Evolutionary conservation across 805 yeast species (phyloP).

Genomic region (Ogataea wickerhamii): DNA sequence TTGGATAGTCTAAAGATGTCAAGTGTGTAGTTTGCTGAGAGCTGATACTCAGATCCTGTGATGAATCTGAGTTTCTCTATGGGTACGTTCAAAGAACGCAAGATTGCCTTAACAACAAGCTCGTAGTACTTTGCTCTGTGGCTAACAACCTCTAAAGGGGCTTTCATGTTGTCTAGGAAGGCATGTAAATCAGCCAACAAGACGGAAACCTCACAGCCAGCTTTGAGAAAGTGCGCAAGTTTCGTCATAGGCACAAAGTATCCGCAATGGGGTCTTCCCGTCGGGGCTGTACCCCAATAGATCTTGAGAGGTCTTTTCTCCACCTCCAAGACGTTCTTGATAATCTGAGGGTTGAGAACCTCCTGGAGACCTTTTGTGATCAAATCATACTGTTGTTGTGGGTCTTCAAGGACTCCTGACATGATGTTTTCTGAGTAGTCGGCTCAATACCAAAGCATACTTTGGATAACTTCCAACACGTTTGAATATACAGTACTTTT

Average conservation of each 20-base stretch:
- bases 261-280: constrained; percentile 98
- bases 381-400: constrained; percentile 63
- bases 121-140: constrained; percentile 91
- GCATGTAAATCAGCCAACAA: constrained; percentile 95
- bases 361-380: constrained; percentile 90
- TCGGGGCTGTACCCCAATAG: constrained; percentile 99
- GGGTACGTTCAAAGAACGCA: constrained; percentile 84
- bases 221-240: constrained; percentile 88
- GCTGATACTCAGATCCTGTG: constrained; percentile 88
- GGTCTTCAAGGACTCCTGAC: constrained; percentile 25
- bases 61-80: constrained; percentile 82
- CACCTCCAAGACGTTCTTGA: constrained; percentile 75
- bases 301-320: constrained; percentile 79
- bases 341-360: constrained; percentile 82
- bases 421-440: too few relatives aligned
- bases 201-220: constrained; percentile 93
- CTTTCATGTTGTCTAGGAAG: constrained; percentile 96
- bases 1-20: constrained; percentile 87
- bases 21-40: constrained; percentile 71
- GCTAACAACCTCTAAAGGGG: constrained; percentile 86
- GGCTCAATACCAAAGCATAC: too few relatives aligned
- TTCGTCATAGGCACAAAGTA: constrained; percentile 98
- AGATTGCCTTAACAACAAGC: constrained; percentile 74
- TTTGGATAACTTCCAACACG: too few relatives aligned
- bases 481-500: too few relatives aligned